Evolutionary conservation across 2,329 filamentous ascomycete genomes (phyloP).

Genomic region (Pseudogymnoascus pannorum): DNA sequence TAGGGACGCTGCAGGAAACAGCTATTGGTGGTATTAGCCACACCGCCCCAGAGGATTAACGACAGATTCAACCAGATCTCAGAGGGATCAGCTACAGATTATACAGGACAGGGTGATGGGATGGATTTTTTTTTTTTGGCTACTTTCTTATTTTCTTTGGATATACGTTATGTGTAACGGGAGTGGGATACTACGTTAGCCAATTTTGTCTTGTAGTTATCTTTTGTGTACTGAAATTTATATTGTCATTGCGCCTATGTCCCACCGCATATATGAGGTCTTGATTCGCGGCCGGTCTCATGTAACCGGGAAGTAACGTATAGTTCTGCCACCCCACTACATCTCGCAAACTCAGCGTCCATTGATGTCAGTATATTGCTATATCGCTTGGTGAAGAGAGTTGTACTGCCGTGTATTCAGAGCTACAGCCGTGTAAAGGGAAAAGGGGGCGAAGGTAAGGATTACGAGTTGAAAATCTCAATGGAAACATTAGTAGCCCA

Average conservation of each 20-base stretch:
- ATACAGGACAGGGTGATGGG: not conserved
- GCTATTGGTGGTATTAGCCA: not conserved
- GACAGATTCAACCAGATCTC: not conserved
- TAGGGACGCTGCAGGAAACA: not conserved
- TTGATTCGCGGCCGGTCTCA: too few species aligned
- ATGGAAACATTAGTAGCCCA: not conserved
- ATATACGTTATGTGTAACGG: not conserved
- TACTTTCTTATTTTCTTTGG: not conserved
- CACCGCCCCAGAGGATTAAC: not conserved
- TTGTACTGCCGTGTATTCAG: not conserved
- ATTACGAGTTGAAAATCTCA: not conserved
- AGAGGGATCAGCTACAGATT: not conserved
- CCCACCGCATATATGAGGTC: not conserved
- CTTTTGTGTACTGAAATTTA: not conserved
- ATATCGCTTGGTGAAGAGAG: not conserved
- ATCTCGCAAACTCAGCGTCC: not conserved
- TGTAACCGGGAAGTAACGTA: not conserved
- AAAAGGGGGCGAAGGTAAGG: not conserved
- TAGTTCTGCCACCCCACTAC: not conserved
- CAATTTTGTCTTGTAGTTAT: not conserved
- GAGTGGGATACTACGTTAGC: not conserved
- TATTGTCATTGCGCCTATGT: not conserved
- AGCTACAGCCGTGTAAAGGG: not conserved
- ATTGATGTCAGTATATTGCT: not conserved
- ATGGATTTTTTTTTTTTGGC: not conserved